These are phyloP conservation scores for Asparagopsis taxiformis DNA, from an alignment of 31 red algal species.

Conservation along the genomic window DNA sequence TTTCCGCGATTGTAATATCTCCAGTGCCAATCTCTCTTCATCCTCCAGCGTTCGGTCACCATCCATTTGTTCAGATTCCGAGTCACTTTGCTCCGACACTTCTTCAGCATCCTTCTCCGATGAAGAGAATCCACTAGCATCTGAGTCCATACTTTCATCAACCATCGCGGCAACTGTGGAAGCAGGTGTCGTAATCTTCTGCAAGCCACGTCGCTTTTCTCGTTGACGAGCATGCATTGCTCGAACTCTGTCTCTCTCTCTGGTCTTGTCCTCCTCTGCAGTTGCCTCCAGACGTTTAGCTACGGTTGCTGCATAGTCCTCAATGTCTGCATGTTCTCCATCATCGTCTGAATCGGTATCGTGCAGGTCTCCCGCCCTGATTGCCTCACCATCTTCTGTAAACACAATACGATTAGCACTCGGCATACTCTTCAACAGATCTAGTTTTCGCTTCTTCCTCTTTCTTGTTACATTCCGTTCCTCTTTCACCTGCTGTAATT, in stretches of 20 bases:
- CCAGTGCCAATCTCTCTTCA: slow-evolving; percentile 39
- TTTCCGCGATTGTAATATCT: slow-evolving; percentile 34
- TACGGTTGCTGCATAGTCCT: slow-evolving; percentile 56
- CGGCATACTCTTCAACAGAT: slow-evolving; percentile 38
- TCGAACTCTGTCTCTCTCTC: slow-evolving; percentile 61
- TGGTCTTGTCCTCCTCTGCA: slow-evolving; percentile 49
- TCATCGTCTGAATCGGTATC: slow-evolving; percentile 23
- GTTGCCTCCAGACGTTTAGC: slow-evolving; percentile 23
- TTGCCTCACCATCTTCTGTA: slow-evolving; percentile 45
- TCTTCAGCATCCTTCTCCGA: background rate
- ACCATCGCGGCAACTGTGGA: no score
- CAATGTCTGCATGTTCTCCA: slow-evolving; percentile 39
- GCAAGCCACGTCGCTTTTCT: slow-evolving; percentile 26
- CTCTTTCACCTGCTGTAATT: slow-evolving; percentile 5
- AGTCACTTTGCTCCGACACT: background rate
- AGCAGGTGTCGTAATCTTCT: slow-evolving; percentile 13
- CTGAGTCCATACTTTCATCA: slow-evolving; percentile 4
- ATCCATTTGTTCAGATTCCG: no score
- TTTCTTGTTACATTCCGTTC: slow-evolving; percentile 22
- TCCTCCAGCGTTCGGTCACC: slow-evolving; percentile 9
- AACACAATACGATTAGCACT: slow-evolving; percentile 65
- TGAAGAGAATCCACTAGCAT: background rate
- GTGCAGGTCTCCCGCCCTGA: slow-evolving; percentile 21
- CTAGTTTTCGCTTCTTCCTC: slow-evolving; percentile 63
- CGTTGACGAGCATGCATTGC: slow-evolving; percentile 39